Evolutionary conservation across 148 eudicot genomes (phyloP).

Genomic region (Rhododendron griersonianum): DNA sequence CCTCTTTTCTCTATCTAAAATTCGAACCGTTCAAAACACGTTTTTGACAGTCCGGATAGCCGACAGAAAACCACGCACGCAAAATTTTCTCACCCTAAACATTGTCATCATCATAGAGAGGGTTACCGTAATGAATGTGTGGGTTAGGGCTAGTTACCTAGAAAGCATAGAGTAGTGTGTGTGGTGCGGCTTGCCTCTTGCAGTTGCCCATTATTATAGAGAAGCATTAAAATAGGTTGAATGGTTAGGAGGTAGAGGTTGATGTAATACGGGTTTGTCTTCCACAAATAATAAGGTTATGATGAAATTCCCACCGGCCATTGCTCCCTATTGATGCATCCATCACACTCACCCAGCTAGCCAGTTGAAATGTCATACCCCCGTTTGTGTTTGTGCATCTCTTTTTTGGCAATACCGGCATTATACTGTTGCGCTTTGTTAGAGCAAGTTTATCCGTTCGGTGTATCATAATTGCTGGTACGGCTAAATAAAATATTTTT

Average conservation of each 20-base stretch:
- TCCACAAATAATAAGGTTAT: neutral
- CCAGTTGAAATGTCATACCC: neutral
- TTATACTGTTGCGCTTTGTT: no score
- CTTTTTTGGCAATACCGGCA: neutral
- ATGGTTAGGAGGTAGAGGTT: neutral
- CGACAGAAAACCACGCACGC: no score
- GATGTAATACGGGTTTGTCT: neutral
- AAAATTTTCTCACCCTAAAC: neutral
- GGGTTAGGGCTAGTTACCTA: neutral
- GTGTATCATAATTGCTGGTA: no score
- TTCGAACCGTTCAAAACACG: no score
- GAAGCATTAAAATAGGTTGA: neutral
- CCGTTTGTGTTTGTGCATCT: neutral
- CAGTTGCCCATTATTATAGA: neutral
- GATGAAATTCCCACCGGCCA: neutral
- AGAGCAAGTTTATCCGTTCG: no score
- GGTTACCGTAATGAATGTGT: neutral
- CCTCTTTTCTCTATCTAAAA: no score
- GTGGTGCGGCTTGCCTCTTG: neutral
- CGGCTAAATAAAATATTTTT: no score
- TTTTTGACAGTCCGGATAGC: no score
- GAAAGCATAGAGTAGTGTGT: neutral
- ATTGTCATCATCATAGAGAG: neutral
- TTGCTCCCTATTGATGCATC: neutral
- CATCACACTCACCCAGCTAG: neutral